These are phyloP conservation scores for Poa annua DNA, from an alignment of 176 grass and related monocot species.

Conservation along the genomic window DNA sequence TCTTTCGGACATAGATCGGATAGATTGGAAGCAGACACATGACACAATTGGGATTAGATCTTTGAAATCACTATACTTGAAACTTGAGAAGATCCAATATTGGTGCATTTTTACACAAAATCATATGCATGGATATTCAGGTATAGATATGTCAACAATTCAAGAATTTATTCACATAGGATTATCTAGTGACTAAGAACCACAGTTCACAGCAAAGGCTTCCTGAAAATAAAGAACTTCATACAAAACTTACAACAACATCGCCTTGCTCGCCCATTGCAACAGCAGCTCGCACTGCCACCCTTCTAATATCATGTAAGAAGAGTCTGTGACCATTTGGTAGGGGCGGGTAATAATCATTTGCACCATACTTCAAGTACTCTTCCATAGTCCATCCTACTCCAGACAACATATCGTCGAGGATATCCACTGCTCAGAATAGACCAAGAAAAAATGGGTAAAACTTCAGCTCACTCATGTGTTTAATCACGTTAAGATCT, in stretches of 20 bases:
- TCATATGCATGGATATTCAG: not conserved
- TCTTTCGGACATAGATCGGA: slow-evolving; percentile 2
- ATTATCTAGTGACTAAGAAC: not conserved
- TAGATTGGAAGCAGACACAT: not conserved
- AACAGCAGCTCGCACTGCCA: slow-evolving; percentile 88
- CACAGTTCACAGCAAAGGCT: slow-evolving; percentile 7
- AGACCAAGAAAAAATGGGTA: slow-evolving; percentile 33
- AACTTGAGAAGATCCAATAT: slow-evolving; percentile 22
- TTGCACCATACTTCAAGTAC: slow-evolving; percentile 88
- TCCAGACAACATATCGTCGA: slow-evolving; percentile 96
- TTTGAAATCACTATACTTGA: slow-evolving; percentile 1
- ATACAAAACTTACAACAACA: slow-evolving; percentile 76
- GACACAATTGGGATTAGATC: not conserved
- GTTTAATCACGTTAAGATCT: not conserved
- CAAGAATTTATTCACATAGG: not conserved
- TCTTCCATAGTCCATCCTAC: slow-evolving; percentile 98
- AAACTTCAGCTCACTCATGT: slow-evolving; percentile 16
- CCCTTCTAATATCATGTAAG: slow-evolving; percentile 89
- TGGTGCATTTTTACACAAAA: not conserved
- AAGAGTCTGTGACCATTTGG: slow-evolving; percentile 93
- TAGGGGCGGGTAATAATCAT: slow-evolving; percentile 97
- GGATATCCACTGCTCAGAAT: slow-evolving; percentile 80
- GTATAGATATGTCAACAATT: not conserved
- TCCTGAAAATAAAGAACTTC: not conserved
- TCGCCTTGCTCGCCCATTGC: slow-evolving; percentile 98